Base-by-base conservation (phyloP, 2,329 filamentous ascomycete species). In the Fusarium transvaalense region DNA sequence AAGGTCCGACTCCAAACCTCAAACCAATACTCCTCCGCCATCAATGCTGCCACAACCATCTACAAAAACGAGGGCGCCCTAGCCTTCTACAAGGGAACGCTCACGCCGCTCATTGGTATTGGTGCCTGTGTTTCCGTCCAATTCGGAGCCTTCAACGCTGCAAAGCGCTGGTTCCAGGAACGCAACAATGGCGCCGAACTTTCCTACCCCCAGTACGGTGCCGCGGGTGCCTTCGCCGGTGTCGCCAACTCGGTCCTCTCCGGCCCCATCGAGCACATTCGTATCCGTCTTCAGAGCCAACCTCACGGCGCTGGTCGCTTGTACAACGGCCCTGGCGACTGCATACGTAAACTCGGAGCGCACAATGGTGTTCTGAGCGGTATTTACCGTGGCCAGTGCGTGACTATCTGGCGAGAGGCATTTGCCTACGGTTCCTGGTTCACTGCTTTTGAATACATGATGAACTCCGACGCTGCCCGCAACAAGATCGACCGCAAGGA, bases 341-440 rank as follows among this genome's bases (percentile, higher is more conserved):
- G 96, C 82, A 91, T 97, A 74, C 88, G 89, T 76, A 95, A 97
- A 82, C 87, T 99, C 15, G 87, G 87, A 21, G 82, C 87, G 2
- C 83, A 84, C 39, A 86, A 88, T 57, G 89, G 89, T 61, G 82
- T 94, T 10, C 78, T 92, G 2, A 81, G 82, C 31, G 95, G 93
- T 29, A 82, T 98, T 21, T 99, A 96, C 85, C 91, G 96, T 69
- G 96, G 96, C 57, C 89, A 93, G 77, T 89, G 88, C 17, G 94
- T 98, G 12, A 99, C 96, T 0, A 79, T 97, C 43, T 82, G 92
- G 61, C 91, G 96, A 74, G 96, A 99, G 85, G 93, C 93, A 3
- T 92, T 96, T 79, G 96, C 95, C 27, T 99, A 99, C 81, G 96
- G 96, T 50, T 85, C 93, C 45, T 99, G 96, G 96, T 99, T 99